Percentiles rank a stretch among this genome's conserved stretches.
These are phyloP conservation scores for Boletus bicolor DNA, from an alignment of 768 basidiomycete species.

Conservation along the genomic window DNA sequence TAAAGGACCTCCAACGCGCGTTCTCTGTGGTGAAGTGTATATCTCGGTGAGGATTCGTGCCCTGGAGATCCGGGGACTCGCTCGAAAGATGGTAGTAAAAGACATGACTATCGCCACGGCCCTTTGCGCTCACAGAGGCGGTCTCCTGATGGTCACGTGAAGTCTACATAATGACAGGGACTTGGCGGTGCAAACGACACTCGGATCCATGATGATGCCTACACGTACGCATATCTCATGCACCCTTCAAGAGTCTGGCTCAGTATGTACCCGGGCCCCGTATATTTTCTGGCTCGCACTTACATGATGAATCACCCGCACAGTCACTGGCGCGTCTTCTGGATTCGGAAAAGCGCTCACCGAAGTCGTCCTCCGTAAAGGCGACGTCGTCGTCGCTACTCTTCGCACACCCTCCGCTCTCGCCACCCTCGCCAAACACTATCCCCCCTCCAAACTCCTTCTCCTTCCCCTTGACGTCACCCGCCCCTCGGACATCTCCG, in stretches of 20 bases:
- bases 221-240: neutral
- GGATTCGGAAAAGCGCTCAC: conserved; percentile 37
- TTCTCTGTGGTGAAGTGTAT: neutral
- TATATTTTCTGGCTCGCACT: neutral
- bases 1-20: neutral
- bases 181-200: too few species aligned
- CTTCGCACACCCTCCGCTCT: conserved; percentile 37
- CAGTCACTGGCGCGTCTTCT: conserved; percentile 33
- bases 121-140: too few species aligned
- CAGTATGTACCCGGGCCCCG: neutral
- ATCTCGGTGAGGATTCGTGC: neutral
- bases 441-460: conserved; percentile 30
- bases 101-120: neutral
- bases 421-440: conserved; percentile 20
- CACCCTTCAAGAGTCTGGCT: conserved; percentile 9
- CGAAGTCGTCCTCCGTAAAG: conserved; percentile 31
- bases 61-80: neutral
- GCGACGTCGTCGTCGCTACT: conserved; percentile 41
- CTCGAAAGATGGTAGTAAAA: neutral
- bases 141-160: neutral
- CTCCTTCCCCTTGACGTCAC: conserved; percentile 41
- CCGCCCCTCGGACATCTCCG: conserved; percentile 25
- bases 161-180: too few species aligned
- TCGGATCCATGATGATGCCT: too few species aligned
- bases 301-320: neutral